These are phyloP conservation scores for Hypoxylon lenormandii DNA, from an alignment of 495 filamentous ascomycete species.

Conservation along the genomic window DNA sequence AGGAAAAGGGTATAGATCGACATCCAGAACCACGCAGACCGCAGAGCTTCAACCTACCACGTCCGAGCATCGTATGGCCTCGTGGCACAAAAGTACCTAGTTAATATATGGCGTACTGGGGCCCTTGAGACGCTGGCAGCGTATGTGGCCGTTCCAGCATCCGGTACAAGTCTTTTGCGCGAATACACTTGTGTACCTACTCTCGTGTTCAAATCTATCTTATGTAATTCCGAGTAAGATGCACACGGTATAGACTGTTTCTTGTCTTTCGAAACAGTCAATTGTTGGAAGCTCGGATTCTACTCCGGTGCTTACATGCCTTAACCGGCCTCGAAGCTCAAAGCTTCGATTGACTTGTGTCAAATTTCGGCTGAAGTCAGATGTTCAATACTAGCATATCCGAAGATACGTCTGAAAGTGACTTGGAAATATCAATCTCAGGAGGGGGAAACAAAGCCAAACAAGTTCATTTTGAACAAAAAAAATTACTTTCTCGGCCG, in stretches of 20 bases:
- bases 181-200: slow-evolving; percentile 27
- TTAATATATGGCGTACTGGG: slow-evolving; percentile 45
- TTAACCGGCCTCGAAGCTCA: slow-evolving; percentile 24
- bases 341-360: slow-evolving; percentile 20
- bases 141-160: slow-evolving; percentile 46
- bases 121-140: slow-evolving; percentile 41
- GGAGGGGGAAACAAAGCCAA: neutral
- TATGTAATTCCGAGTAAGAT: slow-evolving; percentile 45
- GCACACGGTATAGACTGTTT: slow-evolving; percentile 10
- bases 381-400: too few relatives aligned
- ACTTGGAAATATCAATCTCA: slow-evolving; percentile 4
- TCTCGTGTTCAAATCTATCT: slow-evolving; percentile 26
- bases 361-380: too few relatives aligned
- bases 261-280: slow-evolving; percentile 22
- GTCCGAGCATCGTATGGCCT: slow-evolving; percentile 39
- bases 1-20: slow-evolving; percentile 40
- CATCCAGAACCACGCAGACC: slow-evolving; percentile 24
- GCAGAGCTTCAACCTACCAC: slow-evolving; percentile 26
- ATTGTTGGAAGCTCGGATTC: slow-evolving; percentile 35
- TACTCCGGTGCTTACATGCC: slow-evolving; percentile 13
- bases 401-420: neutral
- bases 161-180: slow-evolving; percentile 35
- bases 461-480: neutral
- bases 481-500: slow-evolving; percentile 37
- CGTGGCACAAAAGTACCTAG: slow-evolving; percentile 48